phyloP scores from a whole-genome alignment of 1,284 basidiomycete genomes.

The Cutaneotrichosporon curvatum region DNA sequence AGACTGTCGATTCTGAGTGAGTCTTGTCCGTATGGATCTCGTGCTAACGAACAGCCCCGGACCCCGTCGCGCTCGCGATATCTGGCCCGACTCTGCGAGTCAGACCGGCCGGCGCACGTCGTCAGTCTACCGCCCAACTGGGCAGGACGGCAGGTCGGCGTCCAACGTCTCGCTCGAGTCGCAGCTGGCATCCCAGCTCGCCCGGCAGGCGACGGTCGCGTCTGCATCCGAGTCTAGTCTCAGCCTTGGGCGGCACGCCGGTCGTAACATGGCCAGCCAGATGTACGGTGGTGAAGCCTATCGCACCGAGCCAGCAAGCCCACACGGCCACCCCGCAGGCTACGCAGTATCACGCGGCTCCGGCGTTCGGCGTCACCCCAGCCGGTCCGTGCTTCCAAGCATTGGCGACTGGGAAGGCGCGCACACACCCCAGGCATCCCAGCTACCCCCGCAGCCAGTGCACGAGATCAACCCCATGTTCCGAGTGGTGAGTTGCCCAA shows the following conservation, averaged over 20 bases:
- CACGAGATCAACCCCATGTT: slow-evolving; percentile 73
- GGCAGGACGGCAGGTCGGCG: slow-evolving; percentile 57
- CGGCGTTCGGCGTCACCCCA: slow-evolving; percentile 19
- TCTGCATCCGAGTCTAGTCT: slow-evolving; percentile 13
- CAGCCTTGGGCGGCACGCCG: slow-evolving; percentile 10
- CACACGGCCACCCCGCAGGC: slow-evolving; percentile 33
- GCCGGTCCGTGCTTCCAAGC: slow-evolving; percentile 46
- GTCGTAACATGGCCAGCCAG: slow-evolving; percentile 3
- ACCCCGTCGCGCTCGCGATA: slow-evolving; percentile 48
- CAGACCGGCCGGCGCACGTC: slow-evolving; percentile 16
- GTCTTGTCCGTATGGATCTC: too few species aligned
- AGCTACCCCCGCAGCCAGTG: slow-evolving; percentile 23
- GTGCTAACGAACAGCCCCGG: too few species aligned
- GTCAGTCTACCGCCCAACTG: slow-evolving; percentile 36
- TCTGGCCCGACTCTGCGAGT: slow-evolving; percentile 17
- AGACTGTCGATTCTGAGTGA: slow-evolving; percentile 41
- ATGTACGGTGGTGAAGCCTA: slow-evolving; percentile 9
- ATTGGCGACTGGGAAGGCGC: slow-evolving; percentile 45
- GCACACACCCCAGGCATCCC: too few species aligned
- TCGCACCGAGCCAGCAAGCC: slow-evolving; percentile 31
- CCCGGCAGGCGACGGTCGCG: slow-evolving; percentile 61
- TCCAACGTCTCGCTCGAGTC: slow-evolving; percentile 75
- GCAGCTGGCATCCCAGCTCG: slow-evolving; percentile 70
- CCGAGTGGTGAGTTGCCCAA: slow-evolving; percentile 65
- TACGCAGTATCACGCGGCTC: slow-evolving; percentile 31